Conservation (phyloP, 139 green algal species). For the Ulvella scutata region DNA sequence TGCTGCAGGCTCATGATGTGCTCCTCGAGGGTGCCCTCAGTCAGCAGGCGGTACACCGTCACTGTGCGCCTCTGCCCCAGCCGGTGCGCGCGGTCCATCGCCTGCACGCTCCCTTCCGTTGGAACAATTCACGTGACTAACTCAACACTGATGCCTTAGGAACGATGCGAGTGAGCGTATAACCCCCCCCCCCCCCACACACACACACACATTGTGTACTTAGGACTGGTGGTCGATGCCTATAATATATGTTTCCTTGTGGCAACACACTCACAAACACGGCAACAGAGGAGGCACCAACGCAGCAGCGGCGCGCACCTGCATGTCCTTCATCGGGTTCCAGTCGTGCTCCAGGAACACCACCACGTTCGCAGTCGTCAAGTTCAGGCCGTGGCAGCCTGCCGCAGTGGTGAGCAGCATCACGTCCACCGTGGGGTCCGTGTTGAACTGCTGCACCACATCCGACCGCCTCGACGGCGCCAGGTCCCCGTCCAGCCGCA, state of each 20-base stretch:
- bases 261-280: neutral
- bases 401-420: conserved; percentile 90
- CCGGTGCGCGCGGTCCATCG: conserved; percentile 94
- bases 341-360: conserved; percentile 99
- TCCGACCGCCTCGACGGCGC: conserved; percentile 54
- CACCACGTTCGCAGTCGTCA: conserved; percentile 92
- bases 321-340: conserved; percentile 96
- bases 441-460: conserved; percentile 85
- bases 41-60: conserved; percentile 90
- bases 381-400: conserved; percentile 88
- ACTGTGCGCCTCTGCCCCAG: conserved; percentile 87
- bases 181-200: too few relatives aligned
- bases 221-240: too few relatives aligned
- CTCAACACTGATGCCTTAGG: too few relatives aligned
- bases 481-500: conserved; percentile 81
- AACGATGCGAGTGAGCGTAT: too few relatives aligned
- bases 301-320: conserved; percentile 28
- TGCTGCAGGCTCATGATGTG: conserved; percentile 84
- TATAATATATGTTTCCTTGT: too few relatives aligned
- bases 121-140: too few relatives aligned
- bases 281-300: neutral
- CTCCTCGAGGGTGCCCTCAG: conserved; percentile 51
- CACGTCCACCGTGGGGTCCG: conserved; percentile 91
- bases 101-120: conserved; percentile 39
- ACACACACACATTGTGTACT: too few relatives aligned